Percentiles rank a stretch among this genome's conserved stretches.
These are phyloP conservation scores for Coniophora puteana DNA, from an alignment of 1,284 basidiomycete species.

Conservation along the genomic window DNA sequence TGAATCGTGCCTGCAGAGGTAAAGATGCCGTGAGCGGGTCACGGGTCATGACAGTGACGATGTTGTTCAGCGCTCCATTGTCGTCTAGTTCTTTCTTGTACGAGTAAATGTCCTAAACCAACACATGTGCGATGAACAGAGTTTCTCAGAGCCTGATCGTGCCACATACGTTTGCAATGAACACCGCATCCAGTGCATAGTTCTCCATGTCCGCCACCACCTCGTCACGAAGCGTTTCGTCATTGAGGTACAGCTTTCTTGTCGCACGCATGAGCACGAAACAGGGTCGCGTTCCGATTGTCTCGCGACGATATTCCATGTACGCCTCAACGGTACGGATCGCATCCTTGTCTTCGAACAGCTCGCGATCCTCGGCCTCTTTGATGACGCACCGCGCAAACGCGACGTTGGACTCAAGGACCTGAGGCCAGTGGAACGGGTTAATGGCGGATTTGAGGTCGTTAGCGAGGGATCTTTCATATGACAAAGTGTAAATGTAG, in stretches of 20 bases:
- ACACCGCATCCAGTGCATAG: constrained; percentile 23
- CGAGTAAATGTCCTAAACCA: constrained; percentile 24
- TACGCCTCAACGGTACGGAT: constrained; percentile 21
- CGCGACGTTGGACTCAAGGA: constrained; percentile 17
- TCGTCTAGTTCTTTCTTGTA: constrained; percentile 26
- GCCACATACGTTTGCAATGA: constrained; percentile 19
- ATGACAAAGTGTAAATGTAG: too few relatives aligned
- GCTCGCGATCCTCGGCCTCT: constrained; percentile 24
- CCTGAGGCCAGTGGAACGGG: constrained; percentile 27
- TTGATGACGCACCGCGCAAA: constrained; percentile 19
- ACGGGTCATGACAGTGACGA: constrained; percentile 19
- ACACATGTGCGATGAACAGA: not conserved
- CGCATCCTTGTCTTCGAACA: constrained; percentile 11
- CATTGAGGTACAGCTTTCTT: constrained; percentile 23
- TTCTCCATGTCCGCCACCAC: constrained; percentile 25
- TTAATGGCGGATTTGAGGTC: constrained; percentile 9
- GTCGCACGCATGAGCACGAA: constrained; percentile 25
- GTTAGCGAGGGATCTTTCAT: too few relatives aligned
- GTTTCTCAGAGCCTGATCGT: not conserved
- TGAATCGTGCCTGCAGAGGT: constrained; percentile 15
- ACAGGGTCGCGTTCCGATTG: constrained; percentile 25
- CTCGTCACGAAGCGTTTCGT: constrained; percentile 17
- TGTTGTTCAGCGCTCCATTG: constrained; percentile 16
- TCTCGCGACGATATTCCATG: constrained; percentile 23
- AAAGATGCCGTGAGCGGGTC: constrained; percentile 16